These are phyloP conservation scores for Vitis labrusca DNA, from an alignment of 164 flowering plant species.

Conservation along the genomic window DNA sequence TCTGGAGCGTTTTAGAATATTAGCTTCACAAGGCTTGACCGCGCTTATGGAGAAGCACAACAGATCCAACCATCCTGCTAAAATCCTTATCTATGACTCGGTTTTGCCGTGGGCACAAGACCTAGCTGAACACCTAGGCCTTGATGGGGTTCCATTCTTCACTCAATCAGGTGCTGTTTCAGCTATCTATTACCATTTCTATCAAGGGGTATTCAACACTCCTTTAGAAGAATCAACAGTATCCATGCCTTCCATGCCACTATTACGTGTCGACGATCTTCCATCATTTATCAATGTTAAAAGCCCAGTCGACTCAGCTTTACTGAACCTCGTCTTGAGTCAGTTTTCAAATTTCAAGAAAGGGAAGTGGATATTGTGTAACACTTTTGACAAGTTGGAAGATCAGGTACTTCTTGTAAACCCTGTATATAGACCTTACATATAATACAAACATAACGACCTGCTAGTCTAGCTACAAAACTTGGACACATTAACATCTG, in stretches of 20 bases:
- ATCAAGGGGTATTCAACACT: too few species aligned
- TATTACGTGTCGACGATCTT: conserved; percentile 26
- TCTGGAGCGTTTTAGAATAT: too few species aligned
- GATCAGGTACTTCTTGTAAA: conserved; percentile 24
- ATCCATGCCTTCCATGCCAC: conserved; percentile 31
- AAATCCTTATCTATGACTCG: conserved; percentile 44
- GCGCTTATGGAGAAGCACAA: too few species aligned
- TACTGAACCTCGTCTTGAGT: too few species aligned
- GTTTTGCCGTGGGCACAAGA: conserved; percentile 19
- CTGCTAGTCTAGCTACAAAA: too few species aligned
- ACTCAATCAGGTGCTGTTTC: conserved; percentile 25
- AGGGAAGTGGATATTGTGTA: conserved; percentile 37
- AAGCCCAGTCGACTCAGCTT: too few species aligned
- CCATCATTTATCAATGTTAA: conserved; percentile 33
- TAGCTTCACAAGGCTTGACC: too few species aligned
- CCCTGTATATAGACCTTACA: too few species aligned
- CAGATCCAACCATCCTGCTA: conserved; percentile 7
- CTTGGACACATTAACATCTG: too few species aligned
- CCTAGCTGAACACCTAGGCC: too few species aligned
- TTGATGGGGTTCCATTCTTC: conserved; percentile 35
- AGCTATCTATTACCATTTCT: too few species aligned
- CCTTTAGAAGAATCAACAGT: conserved; percentile 4
- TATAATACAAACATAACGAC: too few species aligned
- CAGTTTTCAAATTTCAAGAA: conserved; percentile 37
- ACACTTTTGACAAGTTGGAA: conserved; percentile 45